Evolutionary conservation across 1,284 basidiomycete species (phyloP).

Genomic region (Naganishia liquefaciens): DNA sequence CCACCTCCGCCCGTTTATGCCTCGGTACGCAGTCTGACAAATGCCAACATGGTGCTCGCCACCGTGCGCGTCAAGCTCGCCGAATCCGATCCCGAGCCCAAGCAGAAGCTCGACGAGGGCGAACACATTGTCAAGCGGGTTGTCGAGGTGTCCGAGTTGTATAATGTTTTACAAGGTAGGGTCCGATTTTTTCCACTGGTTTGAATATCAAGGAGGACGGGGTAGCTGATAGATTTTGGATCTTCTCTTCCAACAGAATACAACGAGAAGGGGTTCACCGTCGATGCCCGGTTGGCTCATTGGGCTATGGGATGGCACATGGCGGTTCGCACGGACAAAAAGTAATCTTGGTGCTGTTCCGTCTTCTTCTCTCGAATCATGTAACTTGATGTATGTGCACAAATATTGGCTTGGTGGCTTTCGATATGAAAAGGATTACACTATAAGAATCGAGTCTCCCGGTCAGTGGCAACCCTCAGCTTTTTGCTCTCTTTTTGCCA

Average conservation of each 20-base stretch:
- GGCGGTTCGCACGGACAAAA: conserved; percentile 43
- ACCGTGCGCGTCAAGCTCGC: conserved; percentile 54
- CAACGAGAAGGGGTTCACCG: conserved; percentile 67
- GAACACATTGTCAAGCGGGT: conserved; percentile 76
- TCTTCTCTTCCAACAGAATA: conserved; percentile 60
- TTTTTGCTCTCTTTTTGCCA: too few relatives aligned
- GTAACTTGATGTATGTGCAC: too few relatives aligned
- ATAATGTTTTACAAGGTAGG: conserved; percentile 66
- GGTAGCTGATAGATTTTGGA: conserved; percentile 15
- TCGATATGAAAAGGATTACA: too few relatives aligned
- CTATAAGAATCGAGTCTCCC: too few relatives aligned
- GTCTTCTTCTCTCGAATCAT: too few relatives aligned
- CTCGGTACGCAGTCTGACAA: conserved; percentile 50
- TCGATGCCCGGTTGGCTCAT: conserved; percentile 74
- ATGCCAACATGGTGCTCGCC: conserved; percentile 57
- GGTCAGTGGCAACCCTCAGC: too few relatives aligned
- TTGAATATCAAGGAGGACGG: not conserved
- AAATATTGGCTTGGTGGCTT: too few relatives aligned
- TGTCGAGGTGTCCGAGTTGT: conserved; percentile 67
- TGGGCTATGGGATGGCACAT: conserved; percentile 71
- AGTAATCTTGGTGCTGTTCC: not conserved
- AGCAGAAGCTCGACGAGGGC: conserved; percentile 58
- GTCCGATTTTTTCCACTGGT: conserved; percentile 1
- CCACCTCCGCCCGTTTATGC: too few relatives aligned
- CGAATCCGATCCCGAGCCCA: conserved; percentile 49